Evolutionary conservation across 139 green algal species (phyloP).

Genomic region (Tetradesmus lagerheimii): DNA sequence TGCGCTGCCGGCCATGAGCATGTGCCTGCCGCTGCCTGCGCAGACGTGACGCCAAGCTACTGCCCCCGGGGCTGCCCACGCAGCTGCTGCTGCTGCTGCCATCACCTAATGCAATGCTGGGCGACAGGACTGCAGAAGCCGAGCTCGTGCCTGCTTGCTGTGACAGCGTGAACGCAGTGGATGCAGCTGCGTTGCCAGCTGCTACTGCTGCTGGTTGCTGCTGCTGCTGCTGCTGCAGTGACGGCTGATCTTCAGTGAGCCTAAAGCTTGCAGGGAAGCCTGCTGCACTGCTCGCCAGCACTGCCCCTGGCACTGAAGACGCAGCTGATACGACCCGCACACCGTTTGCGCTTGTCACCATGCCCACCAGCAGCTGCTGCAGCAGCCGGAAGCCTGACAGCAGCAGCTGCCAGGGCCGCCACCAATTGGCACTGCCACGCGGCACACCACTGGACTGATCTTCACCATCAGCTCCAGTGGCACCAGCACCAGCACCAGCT

Average conservation of each 20-base stretch:
- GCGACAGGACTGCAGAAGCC: not conserved
- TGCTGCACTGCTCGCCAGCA: not conserved
- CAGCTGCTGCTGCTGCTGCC: too few species aligned
- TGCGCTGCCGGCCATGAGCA: not conserved
- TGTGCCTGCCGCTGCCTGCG: not conserved
- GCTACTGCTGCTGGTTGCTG: not conserved
- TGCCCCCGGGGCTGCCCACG: not conserved
- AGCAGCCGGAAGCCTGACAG: not conserved
- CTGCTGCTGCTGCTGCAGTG: not conserved
- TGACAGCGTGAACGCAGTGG: not conserved
- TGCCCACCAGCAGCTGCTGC: constrained; percentile 8
- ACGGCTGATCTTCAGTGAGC: not conserved
- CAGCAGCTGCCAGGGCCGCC: not conserved
- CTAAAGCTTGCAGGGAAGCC: not conserved
- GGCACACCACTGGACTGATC: too few species aligned
- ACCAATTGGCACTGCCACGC: not conserved
- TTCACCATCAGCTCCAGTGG: not conserved
- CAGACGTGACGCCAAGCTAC: not conserved
- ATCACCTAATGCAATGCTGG: not conserved
- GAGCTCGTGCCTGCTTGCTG: not conserved
- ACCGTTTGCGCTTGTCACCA: not conserved
- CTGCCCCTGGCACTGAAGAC: not conserved
- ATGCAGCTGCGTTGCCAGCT: not conserved
- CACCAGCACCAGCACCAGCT: not conserved
- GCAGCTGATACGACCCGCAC: not conserved